These are phyloP conservation scores for Tuber aestivum DNA, from an alignment of 495 filamentous ascomycete species.

Conservation along the genomic window DNA sequence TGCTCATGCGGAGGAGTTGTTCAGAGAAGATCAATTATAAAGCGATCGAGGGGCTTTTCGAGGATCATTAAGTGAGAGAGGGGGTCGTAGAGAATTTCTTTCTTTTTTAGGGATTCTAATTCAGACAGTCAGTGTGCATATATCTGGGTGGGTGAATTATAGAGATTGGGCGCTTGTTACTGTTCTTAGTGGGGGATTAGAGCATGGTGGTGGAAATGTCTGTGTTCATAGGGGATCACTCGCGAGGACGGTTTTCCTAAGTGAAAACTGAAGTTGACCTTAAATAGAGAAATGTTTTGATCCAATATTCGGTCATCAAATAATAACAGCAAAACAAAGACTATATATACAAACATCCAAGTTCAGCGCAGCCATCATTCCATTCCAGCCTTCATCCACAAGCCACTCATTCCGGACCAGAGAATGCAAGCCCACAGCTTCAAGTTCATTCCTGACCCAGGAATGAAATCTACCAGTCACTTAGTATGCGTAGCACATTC, in stretches of 20 bases:
- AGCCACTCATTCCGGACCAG: no score
- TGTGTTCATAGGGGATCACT: neutral
- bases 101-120: neutral
- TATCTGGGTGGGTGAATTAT: neutral
- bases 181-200: neutral
- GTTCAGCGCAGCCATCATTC: no score
- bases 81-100: neutral
- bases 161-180: neutral
- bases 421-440: no score
- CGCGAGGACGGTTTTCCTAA: neutral
- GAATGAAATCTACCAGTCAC: no score
- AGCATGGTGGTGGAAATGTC: neutral
- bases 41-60: slow-evolving; percentile 55
- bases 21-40: slow-evolving; percentile 82
- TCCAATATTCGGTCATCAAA: no score
- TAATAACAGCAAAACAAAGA: no score
- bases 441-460: no score
- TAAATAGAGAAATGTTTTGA: no score
- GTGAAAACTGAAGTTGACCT: no score
- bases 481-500: no score
- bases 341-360: no score
- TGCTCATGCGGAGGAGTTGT: slow-evolving; percentile 64
- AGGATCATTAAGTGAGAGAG: slow-evolving; percentile 33
- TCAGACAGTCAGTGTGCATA: neutral
- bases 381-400: no score